Conservation (phyloP, 2,329 filamentous ascomycete species). For the Pseudocercospora vitis region DNA sequence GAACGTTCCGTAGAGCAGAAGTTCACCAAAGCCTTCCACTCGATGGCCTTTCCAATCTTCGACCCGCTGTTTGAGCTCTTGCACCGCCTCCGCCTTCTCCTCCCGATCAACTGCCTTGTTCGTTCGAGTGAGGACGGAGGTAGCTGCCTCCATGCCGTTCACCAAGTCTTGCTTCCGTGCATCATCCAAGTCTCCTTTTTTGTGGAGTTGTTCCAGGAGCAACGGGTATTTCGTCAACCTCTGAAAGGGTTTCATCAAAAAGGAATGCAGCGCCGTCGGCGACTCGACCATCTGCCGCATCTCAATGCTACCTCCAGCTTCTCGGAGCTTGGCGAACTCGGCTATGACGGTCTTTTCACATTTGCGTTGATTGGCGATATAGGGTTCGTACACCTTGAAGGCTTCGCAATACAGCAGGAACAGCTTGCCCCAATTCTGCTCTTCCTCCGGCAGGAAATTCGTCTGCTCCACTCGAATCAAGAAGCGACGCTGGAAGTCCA, state of each 20-base stretch:
- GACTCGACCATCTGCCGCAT: slow-evolving; percentile 76
- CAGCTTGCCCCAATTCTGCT: slow-evolving; percentile 92
- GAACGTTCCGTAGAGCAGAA: slow-evolving; percentile 86
- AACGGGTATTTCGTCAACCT: slow-evolving; percentile 91
- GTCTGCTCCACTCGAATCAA: slow-evolving; percentile 94
- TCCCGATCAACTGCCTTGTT: slow-evolving; percentile 91
- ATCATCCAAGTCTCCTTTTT: slow-evolving; percentile 75
- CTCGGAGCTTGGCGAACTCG: slow-evolving; percentile 82
- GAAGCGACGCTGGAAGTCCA: slow-evolving; percentile 94
- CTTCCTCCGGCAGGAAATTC: slow-evolving; percentile 72
- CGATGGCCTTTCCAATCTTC: slow-evolving; percentile 97
- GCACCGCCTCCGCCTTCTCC: slow-evolving; percentile 76
- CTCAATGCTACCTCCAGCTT: slow-evolving; percentile 64
- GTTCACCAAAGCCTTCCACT: slow-evolving; percentile 84
- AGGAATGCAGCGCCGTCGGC: slow-evolving; percentile 84
- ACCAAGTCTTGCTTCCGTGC: slow-evolving; percentile 70
- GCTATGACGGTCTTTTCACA: slow-evolving; percentile 81
- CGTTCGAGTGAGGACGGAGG: slow-evolving; percentile 76
- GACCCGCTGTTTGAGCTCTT: slow-evolving; percentile 77
- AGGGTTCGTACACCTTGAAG: slow-evolving; percentile 92
- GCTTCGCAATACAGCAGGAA: slow-evolving; percentile 82
- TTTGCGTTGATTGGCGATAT: slow-evolving; percentile 93
- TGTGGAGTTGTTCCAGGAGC: slow-evolving; percentile 80
- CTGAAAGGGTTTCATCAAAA: slow-evolving; percentile 95
- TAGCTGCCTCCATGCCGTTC: slow-evolving; percentile 76